phyloP scores from a whole-genome alignment of 768 basidiomycete species.

The Boletus tomentosulus region DNA sequence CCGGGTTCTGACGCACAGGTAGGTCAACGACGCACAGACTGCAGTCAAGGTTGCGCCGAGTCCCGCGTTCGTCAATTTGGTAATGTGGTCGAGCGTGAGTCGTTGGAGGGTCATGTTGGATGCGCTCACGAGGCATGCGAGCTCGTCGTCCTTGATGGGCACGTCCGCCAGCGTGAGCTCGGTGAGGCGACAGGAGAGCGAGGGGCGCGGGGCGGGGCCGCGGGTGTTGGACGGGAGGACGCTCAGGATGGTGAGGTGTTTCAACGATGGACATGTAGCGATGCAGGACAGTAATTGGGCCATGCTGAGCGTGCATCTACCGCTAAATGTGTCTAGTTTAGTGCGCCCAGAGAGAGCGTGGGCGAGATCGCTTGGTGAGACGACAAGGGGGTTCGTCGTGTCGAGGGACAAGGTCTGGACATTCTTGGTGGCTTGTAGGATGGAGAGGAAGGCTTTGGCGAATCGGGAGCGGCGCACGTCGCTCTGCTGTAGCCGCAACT shows the following conservation, averaged over 20 bases:
- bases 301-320: background rate
- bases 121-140: constrained; percentile 3
- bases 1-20: background rate
- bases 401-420: background rate
- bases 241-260: background rate
- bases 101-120: constrained; percentile 5
- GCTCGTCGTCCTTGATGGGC: constrained; percentile 9
- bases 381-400: background rate
- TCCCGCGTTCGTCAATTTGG: constrained; percentile 2
- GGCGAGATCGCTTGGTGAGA: background rate
- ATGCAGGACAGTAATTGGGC: constrained; percentile 3
- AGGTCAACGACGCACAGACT: constrained; percentile 1
- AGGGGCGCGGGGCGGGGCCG: background rate
- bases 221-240: background rate
- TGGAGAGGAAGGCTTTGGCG: background rate
- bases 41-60: background rate
- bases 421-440: constrained; percentile 1
- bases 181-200: constrained; percentile 1
- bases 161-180: background rate
- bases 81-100: background rate
- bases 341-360: background rate
- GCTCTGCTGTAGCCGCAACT: background rate
- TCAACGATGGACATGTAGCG: constrained; percentile 8
- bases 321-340: background rate
- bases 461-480: background rate